Evolutionary conservation across 2,329 filamentous ascomycete genomes (phyloP).

Genomic region (Xylaria sp.): DNA sequence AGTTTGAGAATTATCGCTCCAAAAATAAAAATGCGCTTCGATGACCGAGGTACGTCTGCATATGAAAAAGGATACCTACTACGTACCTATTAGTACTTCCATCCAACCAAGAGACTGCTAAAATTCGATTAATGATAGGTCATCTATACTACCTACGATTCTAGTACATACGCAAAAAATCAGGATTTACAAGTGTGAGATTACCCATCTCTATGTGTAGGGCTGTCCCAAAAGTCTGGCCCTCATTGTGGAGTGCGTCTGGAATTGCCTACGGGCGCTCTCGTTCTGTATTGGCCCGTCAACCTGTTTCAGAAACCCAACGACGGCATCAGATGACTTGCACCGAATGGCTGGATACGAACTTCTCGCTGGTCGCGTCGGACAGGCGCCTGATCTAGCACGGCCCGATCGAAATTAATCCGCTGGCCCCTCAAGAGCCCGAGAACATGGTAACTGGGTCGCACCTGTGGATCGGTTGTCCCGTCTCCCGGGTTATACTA

Average conservation of each 20-base stretch:
- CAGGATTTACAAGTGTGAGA: neutral
- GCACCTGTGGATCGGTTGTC: conserved; percentile 22
- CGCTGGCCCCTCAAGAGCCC: conserved; percentile 16
- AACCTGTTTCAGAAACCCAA: conserved; percentile 3
- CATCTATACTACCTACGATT: neutral
- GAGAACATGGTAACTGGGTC: conserved; percentile 31
- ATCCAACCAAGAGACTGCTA: neutral
- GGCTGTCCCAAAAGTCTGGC: conserved; percentile 26
- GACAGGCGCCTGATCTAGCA: conserved; percentile 8
- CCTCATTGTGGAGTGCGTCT: conserved; percentile 23
- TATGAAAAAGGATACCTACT: neutral
- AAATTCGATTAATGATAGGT: neutral
- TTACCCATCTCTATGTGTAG: neutral
- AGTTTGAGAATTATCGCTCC: neutral
- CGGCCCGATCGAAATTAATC: conserved; percentile 23
- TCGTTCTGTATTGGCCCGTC: conserved; percentile 2
- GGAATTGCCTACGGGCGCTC: neutral
- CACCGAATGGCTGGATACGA: conserved; percentile 7
- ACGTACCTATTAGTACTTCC: neutral
- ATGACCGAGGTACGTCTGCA: neutral
- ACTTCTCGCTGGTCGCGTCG: neutral
- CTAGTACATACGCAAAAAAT: neutral
- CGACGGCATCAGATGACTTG: neutral
- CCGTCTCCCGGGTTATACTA: conserved; percentile 26
- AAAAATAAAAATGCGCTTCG: neutral